A percentile compares a stretch with the other conserved stretches of the same genome.
phyloP scores from a whole-genome alignment of 805 yeast species.

The Lachancea cidri region DNA sequence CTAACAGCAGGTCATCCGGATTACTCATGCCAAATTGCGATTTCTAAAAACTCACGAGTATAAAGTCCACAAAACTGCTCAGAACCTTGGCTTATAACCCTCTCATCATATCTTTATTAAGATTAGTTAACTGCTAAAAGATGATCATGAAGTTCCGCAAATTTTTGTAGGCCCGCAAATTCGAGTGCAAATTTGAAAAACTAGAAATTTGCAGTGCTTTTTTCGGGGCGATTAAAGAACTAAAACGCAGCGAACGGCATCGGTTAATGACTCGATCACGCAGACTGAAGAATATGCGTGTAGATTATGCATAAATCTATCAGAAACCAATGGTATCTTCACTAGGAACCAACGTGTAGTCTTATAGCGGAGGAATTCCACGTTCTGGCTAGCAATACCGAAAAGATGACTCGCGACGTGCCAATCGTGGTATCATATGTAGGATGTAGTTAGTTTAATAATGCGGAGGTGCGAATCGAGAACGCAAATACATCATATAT shows the following conservation, averaged over 20 bases:
- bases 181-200: neutral
- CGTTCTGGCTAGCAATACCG: too few species aligned
- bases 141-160: neutral
- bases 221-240: too few species aligned
- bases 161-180: neutral
- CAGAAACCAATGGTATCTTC: neutral
- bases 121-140: neutral
- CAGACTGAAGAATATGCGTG: neutral
- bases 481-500: too few species aligned
- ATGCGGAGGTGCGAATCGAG: too few species aligned
- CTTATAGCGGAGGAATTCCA: too few species aligned
- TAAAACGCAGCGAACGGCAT: too few species aligned
- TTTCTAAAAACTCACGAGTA: neutral
- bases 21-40: constrained; percentile 6
- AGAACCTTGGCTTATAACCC: neutral
- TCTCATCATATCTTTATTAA: neutral
- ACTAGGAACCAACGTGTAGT: too few species aligned
- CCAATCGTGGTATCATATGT: too few species aligned
- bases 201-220: neutral
- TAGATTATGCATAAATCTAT: neutral
- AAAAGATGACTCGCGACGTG: too few species aligned
- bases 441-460: too few species aligned
- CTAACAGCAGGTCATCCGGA: constrained; percentile 18
- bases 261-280: neutral
- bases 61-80: neutral